Evolutionary conservation across 192 early-diverging fungal species (phyloP).

Genomic region (Backusella tarrabulga): DNA sequence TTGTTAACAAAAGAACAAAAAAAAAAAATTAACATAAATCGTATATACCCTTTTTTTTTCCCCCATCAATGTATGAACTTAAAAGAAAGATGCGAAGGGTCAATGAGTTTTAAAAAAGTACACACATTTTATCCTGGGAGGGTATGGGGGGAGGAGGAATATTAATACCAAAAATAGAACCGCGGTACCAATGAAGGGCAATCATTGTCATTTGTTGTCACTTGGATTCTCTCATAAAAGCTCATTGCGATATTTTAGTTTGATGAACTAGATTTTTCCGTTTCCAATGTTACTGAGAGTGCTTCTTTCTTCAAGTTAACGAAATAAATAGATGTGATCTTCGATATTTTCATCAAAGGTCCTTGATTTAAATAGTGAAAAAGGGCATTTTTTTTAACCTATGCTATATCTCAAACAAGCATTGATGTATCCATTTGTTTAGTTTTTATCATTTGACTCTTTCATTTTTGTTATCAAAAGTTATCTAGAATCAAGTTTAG

Average conservation of each 20-base stretch:
- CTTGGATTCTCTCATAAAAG: background rate
- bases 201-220: background rate
- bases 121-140: background rate
- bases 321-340: too few species aligned
- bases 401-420: too few species aligned
- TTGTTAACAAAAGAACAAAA: background rate
- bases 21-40: background rate
- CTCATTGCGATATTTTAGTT: too few species aligned
- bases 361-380: too few species aligned
- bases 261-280: too few species aligned
- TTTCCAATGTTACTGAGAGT: too few species aligned
- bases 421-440: background rate
- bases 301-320: too few species aligned
- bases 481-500: background rate
- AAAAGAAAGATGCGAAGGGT: background rate
- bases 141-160: background rate
- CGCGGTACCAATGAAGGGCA: background rate
- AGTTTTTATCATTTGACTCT: background rate
- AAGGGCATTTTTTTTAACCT: too few species aligned
- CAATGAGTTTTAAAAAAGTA: background rate
- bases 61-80: background rate
- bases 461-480: background rate
- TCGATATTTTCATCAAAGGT: too few species aligned
- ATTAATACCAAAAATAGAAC: slow-evolving; percentile 1
- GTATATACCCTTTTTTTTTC: background rate